Evolutionary conservation across 352 stramenopile species (phyloP), one percentile per base, ranked within the genome.

Genomic region (Phytophthora chlamydospora): DNA sequence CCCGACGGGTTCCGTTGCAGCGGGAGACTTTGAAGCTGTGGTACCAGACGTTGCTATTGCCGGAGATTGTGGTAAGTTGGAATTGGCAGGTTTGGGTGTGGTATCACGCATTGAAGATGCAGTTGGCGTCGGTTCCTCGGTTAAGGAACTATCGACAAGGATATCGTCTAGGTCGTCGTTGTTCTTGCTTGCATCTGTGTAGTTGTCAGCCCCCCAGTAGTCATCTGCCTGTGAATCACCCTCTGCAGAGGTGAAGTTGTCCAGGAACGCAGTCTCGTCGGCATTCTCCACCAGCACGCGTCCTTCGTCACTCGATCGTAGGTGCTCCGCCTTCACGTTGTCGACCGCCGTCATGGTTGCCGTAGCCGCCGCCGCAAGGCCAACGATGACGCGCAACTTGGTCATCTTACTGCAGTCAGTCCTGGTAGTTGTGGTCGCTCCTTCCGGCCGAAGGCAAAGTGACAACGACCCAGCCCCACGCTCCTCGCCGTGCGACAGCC

Each of bases 321-420:
- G 53, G 32, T 63, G 39, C 8, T 68, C 17, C 2, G 31, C 52
- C 2, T 27, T 34, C n/a, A 51, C 44, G 10, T 52, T 42, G 19
- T 67, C 36, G n/a, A 55, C 14, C n/a, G 24, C 29, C 17, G 50
- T 54, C 43, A 59, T 60, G 1, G 49, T 61, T 14, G 46, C 54
- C 14, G 38, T 58, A 14, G 51, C 58, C 4, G 46, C 42, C 11
- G 35, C 41, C 10, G 32, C 62, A 11, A 61, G 35, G 13, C 55
- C 42, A 12, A 66, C 29, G 17, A 70, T 57, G 13, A 53, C 39
- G 6, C 41, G 40, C n/a, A 66, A 16, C 11, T 66, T 70, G 14
- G 46, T 41, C 62, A 70, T 70, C 27, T 39, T 24, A 24, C 21
- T 24, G 21, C 21, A 24, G 21, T 24, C 42, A 17, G 46, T 14